These are phyloP conservation scores for Ceratocystis cubensis DNA, from an alignment of 2,329 filamentous ascomycete genomes.

Conservation along the genomic window DNA sequence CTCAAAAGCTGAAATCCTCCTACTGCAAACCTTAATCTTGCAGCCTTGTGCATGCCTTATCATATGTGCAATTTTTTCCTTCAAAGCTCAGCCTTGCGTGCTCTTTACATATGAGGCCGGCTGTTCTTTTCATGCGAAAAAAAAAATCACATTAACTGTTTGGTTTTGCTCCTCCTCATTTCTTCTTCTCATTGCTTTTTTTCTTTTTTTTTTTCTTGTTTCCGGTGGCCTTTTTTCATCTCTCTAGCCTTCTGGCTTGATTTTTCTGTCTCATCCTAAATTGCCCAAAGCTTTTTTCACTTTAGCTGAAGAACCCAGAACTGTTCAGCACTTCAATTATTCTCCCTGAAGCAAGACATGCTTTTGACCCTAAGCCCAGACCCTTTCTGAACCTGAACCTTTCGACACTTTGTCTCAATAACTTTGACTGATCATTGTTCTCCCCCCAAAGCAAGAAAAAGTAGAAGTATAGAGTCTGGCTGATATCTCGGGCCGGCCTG, in stretches of 20 bases:
- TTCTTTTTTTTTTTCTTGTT: too few species aligned
- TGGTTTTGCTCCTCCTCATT: background rate
- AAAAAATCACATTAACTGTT: too few species aligned
- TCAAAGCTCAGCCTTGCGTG: background rate
- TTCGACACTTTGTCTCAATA: background rate
- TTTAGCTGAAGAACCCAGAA: background rate
- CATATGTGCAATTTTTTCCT: background rate
- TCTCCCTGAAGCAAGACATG: background rate
- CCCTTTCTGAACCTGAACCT: background rate
- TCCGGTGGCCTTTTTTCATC: too few species aligned
- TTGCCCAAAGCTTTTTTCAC: constrained; percentile 3
- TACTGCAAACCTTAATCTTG: background rate
- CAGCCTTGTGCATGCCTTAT: background rate
- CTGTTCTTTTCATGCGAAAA: background rate
- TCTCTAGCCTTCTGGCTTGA: background rate
- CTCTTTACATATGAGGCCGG: background rate
- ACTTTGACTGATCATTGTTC: constrained; percentile 3
- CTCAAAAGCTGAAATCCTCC: constrained; percentile 3
- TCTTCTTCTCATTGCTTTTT: background rate
- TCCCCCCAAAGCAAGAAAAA: background rate
- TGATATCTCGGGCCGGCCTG: background rate
- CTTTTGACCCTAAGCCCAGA: constrained; percentile 14
- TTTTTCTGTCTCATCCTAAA: constrained; percentile 1
- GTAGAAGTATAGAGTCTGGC: background rate
- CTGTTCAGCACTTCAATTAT: background rate